Base-by-base conservation (phyloP, 768 basidiomycete species). In the Serendipita vermifera region DNA sequence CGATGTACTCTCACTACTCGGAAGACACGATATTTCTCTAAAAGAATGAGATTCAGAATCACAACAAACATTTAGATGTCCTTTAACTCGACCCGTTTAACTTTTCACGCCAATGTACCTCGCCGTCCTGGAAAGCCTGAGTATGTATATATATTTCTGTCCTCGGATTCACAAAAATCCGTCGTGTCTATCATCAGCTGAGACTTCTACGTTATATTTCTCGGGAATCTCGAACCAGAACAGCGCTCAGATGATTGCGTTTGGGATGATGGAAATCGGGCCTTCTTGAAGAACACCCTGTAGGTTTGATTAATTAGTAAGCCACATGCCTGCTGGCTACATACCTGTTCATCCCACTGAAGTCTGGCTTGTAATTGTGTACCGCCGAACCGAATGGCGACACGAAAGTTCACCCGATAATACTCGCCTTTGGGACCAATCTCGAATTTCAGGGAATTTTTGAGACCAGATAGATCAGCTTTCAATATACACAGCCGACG, bases 51-150 rank as follows among this genome's bases (percentile, higher is more conserved):
- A 7, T 90, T 90, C 69, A 89, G n/a, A n/a, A n/a, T n/a, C n/a
- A n/a, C n/a, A n/a, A n/a, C n/a, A n/a, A n/a, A n/a, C n/a, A n/a
- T n/a, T n/a, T n/a, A n/a, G n/a, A n/a, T 13, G 51, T n/a, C 6
- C 35, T 2, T 41, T 32, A 57, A 32, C 55, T 39, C 53, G 43
- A 15, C 55, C 43, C n/a, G n/a, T n/a, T n/a, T n/a, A n/a, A n/a
- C n/a, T n/a, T n/a, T n/a, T n/a, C n/a, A n/a, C n/a, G n/a, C n/a
- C n/a, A n/a, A n/a, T n/a, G n/a, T n/a, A n/a, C n/a, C n/a, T n/a
- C n/a, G n/a, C n/a, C n/a, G n/a, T n/a, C n/a, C n/a, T n/a, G n/a
- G n/a, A n/a, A n/a, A n/a, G n/a, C n/a, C n/a, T n/a, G n/a, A n/a
- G n/a, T n/a, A n/a, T n/a, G n/a, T n/a, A n/a, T n/a, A n/a, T n/a